A percentile compares a stretch with the other conserved stretches of the same genome.
Evolutionary conservation across 768 basidiomycete genomes (phyloP).

Genomic region (Scleroderma bovista): DNA sequence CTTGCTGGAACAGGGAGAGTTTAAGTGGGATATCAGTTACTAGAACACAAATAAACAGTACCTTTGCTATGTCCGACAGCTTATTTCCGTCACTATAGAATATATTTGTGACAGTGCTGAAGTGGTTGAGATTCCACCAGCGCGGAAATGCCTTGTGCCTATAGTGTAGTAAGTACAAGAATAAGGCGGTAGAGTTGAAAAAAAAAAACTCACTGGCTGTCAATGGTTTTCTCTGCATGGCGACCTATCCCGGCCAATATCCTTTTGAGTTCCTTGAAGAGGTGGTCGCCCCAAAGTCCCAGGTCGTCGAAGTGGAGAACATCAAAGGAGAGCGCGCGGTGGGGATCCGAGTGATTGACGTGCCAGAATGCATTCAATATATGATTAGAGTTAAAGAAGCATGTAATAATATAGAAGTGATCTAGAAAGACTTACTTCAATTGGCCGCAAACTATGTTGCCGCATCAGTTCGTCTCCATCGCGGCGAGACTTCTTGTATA

Average conservation of each 20-base stretch:
- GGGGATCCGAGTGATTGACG: slow-evolving; percentile 29
- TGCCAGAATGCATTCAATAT: slow-evolving; percentile 39
- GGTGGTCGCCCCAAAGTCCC: slow-evolving; percentile 32
- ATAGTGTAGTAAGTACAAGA: no score
- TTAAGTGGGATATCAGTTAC: no score
- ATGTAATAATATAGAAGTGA: no score
- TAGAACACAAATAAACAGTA: no score
- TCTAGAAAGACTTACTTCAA: slow-evolving; percentile 14
- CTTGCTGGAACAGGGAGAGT: no score
- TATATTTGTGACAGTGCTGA: no score
- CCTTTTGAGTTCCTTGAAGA: slow-evolving; percentile 22
- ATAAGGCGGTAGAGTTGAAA: no score
- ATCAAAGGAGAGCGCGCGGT: slow-evolving; percentile 11
- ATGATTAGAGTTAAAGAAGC: no score
- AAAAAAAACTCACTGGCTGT: slow-evolving; percentile 18
- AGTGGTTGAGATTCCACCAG: no score
- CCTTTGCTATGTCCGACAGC: no score
- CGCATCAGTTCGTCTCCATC: slow-evolving; percentile 19
- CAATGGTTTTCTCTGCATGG: slow-evolving; percentile 3
- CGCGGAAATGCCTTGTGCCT: no score
- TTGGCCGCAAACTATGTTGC: slow-evolving; percentile 10
- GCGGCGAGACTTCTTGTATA: neutral
- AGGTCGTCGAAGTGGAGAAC: slow-evolving; percentile 20
- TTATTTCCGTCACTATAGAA: no score
- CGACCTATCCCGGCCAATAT: slow-evolving; percentile 12